Percentiles rank a stretch among this genome's conserved stretches.
Conservation (phyloP, 768 basidiomycete species). For the Russula olivacea region DNA sequence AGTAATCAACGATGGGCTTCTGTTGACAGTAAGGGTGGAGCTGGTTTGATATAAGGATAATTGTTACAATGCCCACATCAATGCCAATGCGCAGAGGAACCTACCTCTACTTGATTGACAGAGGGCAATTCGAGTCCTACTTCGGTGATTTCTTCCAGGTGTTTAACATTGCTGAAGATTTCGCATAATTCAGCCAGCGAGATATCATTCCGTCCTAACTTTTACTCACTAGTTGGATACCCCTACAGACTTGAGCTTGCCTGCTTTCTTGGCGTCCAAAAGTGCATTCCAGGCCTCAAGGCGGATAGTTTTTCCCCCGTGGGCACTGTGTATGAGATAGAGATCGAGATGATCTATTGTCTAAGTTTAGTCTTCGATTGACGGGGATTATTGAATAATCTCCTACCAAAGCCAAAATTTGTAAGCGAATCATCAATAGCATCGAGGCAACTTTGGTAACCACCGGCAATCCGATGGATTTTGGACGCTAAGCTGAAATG, state of each 20-base stretch:
- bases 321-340: slow-evolving; percentile 73
- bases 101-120: slow-evolving; percentile 79
- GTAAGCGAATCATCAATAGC: slow-evolving; percentile 11
- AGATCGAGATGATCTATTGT: slow-evolving; percentile 58
- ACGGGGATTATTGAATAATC: background rate
- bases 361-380: background rate
- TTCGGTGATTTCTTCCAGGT: slow-evolving; percentile 65
- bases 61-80: background rate
- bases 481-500: slow-evolving; percentile 19
- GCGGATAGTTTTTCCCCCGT: slow-evolving; percentile 55
- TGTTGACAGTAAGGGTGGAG: slow-evolving; percentile 65
- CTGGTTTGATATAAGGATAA: slow-evolving; percentile 35
- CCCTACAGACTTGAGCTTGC: slow-evolving; percentile 68
- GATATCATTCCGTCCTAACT: slow-evolving; percentile 25
- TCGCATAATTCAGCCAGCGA: background rate
- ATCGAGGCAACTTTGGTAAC: slow-evolving; percentile 6
- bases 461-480: slow-evolving; percentile 19
- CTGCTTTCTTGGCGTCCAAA: slow-evolving; percentile 51
- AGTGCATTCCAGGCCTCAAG: slow-evolving; percentile 70
- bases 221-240: slow-evolving; percentile 74
- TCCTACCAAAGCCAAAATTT: slow-evolving; percentile 9
- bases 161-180: slow-evolving; percentile 53
- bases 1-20: slow-evolving; percentile 40
- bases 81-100: background rate
- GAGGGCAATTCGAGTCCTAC: slow-evolving; percentile 60